Conservation (phyloP, 2,329 filamentous ascomycete genomes). For the Phaeosphaeria sp. region DNA sequence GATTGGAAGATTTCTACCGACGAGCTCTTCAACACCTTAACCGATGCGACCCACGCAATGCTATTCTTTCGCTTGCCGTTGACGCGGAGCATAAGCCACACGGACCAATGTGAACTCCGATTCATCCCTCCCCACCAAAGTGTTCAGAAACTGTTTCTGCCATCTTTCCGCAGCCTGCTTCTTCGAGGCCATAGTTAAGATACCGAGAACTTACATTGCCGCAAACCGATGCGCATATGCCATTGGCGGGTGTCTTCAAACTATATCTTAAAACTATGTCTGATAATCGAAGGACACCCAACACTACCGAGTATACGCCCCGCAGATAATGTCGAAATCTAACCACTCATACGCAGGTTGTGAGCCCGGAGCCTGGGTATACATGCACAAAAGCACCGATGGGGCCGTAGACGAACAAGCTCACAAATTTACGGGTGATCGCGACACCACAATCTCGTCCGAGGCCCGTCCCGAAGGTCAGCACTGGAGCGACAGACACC, state of each 20-base stretch:
- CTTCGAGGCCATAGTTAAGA: not conserved
- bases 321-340: not conserved
- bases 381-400: conserved; percentile 15
- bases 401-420: conserved; percentile 3
- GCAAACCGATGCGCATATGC: not conserved
- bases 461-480: conserved; percentile 4
- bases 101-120: not conserved
- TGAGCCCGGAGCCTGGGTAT: not conserved
- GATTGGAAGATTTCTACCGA: not conserved
- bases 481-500: conserved; percentile 9
- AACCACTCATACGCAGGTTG: not conserved
- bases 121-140: not conserved
- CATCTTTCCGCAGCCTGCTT: not conserved
- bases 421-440: not conserved
- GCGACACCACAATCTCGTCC: conserved; percentile 2
- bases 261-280: not conserved
- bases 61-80: not conserved
- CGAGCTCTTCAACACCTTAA: not conserved
- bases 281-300: too few species aligned
- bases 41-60: not conserved
- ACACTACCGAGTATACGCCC: conserved; percentile 1
- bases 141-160: not conserved
- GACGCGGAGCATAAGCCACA: not conserved
- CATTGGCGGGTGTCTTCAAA: not conserved
- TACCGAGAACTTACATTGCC: not conserved